These are phyloP conservation scores for Coccomyxa sp. DNA, from an alignment of 139 green algal genomes.

Conservation along the genomic window DNA sequence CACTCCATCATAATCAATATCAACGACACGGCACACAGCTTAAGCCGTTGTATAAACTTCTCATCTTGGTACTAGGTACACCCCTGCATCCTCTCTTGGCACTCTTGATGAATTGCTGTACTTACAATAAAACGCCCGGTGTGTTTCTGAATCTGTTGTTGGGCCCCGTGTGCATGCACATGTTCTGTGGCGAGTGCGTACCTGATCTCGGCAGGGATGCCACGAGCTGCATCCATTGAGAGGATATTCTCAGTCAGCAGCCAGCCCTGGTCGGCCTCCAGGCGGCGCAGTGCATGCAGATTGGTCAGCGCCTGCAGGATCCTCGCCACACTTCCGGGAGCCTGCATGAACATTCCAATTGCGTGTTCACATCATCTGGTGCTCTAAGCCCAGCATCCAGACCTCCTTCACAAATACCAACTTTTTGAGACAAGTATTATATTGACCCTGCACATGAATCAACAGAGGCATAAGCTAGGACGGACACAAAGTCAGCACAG, in stretches of 20 bases:
- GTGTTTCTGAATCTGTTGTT: not conserved
- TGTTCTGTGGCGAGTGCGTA: not conserved
- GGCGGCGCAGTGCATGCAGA: slow-evolving; percentile 64
- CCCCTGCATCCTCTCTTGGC: not conserved
- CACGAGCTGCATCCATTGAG: slow-evolving; percentile 26
- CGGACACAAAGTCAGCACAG: too few species aligned
- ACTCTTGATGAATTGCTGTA: not conserved
- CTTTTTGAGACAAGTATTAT: too few species aligned
- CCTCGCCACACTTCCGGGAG: slow-evolving; percentile 13
- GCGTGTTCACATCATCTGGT: not conserved
- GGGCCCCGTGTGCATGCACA: not conserved
- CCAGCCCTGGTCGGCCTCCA: slow-evolving; percentile 74
- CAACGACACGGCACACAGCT: not conserved
- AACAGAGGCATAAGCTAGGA: too few species aligned
- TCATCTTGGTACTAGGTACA: too few species aligned
- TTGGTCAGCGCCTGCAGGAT: slow-evolving; percentile 47
- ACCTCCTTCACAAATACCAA: too few species aligned
- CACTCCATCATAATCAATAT: not conserved
- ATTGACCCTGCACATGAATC: too few species aligned
- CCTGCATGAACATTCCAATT: not conserved
- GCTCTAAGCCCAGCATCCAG: not conserved
- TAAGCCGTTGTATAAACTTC: too few species aligned
- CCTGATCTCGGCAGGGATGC: not conserved
- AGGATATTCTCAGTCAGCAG: slow-evolving; percentile 65
- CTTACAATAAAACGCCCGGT: too few species aligned